These are phyloP conservation scores for Cyclostephanos invisitatus DNA, from an alignment of 108 stramenopile genomes.

Conservation along the genomic window DNA sequence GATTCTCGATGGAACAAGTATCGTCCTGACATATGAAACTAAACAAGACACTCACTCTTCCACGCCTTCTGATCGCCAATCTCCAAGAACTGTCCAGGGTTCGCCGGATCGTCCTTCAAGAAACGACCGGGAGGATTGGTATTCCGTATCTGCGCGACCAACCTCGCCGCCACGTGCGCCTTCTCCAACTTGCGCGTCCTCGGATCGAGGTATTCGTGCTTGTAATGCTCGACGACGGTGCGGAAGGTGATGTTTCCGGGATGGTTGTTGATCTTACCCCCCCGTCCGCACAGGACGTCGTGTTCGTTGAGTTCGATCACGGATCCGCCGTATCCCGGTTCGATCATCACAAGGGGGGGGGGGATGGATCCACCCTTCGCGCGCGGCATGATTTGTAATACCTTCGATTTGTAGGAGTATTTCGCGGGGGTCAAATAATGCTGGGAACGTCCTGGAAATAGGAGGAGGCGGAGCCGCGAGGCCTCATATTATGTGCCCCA, in stretches of 20 bases:
- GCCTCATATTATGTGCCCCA: too few relatives aligned
- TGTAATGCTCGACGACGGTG: constrained; percentile 45
- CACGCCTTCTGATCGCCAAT: constrained; percentile 58
- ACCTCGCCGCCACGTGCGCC: constrained; percentile 44
- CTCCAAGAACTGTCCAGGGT: constrained; percentile 49
- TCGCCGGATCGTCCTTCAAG: constrained; percentile 52
- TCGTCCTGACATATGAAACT: background rate
- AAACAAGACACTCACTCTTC: constrained; percentile 38
- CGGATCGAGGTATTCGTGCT: constrained; percentile 49
- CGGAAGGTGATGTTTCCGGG: constrained; percentile 55
- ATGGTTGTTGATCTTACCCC: constrained; percentile 59
- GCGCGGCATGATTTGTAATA: constrained; percentile 11
- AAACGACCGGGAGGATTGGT: constrained; percentile 56
- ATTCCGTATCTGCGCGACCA: constrained; percentile 49
- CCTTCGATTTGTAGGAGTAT: too few relatives aligned
- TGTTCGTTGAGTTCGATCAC: constrained; percentile 40
- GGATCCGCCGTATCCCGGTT: constrained; percentile 24
- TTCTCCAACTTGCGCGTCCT: constrained; percentile 49
- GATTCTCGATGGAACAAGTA: background rate
- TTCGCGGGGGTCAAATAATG: too few relatives aligned
- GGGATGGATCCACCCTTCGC: constrained; percentile 33
- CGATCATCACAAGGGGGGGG: constrained; percentile 22
- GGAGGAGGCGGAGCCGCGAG: too few relatives aligned
- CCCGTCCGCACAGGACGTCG: constrained; percentile 52
- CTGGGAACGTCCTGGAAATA: too few relatives aligned